Base-by-base conservation (phyloP, 1,284 basidiomycete species). In the Inonotus hispidus region DNA sequence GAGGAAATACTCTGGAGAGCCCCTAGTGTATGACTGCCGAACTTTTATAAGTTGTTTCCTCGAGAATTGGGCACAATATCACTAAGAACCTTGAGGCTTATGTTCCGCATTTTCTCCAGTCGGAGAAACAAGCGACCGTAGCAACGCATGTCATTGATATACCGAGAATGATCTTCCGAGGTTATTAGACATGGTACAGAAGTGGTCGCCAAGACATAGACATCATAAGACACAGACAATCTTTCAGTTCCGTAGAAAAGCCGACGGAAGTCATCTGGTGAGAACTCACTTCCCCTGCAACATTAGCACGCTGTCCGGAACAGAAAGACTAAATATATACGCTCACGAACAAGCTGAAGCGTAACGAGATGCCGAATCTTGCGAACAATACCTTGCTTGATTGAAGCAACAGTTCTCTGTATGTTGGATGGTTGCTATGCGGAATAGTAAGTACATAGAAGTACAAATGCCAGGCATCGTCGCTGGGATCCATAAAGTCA, bases 31-130 rank as follows among this genome's bases (percentile, higher is more conserved):
- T 11, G 27, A 35, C 27, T 13, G 1, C 6, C 50, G 6, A 52
- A 11, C 11, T 5, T 29, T 52, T 32, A 52, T 52, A 52, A 16
- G 16, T 27, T 21, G 14, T 45, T 45, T 45, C 11, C 23, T 21
- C 23, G 46, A 11, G n/a, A 21, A 37, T 3, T 16, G n/a, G 13
- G 29, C 16, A 16, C 25, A 37, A 13, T 6, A 29, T 27, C n/a
- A 32, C 32, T 14, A 16, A 49, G 13, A 49, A 25, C 16, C 10
- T 32, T 32, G 8, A 32, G 32, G 32, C 32, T 29, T 46, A 45
- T 45, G n/a, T 45, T 19, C 55, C 55, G 55, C 21, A 45, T 29
- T 56, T 56, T 38, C 45, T 56, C 55, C 55, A 43, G 38, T 19
- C 55, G 55, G 55, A 45, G 41, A 56, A 56, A 56, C 25, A 29